Evolutionary conservation across 1,284 basidiomycete genomes (phyloP), one percentile per base, ranked within the genome.

Genomic region (Acaromyces ingoldii): DNA sequence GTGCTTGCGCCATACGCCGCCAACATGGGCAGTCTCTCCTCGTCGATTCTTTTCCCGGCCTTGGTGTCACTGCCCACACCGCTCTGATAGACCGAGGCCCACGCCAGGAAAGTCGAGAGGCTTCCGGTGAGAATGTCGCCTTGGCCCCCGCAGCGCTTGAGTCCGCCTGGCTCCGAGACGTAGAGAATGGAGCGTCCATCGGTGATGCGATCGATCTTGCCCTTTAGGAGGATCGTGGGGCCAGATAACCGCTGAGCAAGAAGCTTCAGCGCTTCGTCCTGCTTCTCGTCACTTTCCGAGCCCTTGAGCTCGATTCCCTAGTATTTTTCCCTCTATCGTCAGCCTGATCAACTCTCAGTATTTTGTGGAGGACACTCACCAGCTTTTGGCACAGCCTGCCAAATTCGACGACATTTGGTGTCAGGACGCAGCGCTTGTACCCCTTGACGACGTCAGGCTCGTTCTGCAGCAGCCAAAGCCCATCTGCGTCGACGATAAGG

Each of bases 391-490:
- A 85, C 25, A 98, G 77, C 10, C 92, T 81, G 65, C 85, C 84
- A 77, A 98, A 97, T 75, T 98, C 93, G 58, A 89, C 87, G 10
- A 95, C 83, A 65, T 98, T 98, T 0, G 95, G 93, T 0, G 95
- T 98, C 37, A 97, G 77, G 2, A 93, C 84, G 0, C 85, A 87
- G 21, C 85, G 82, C 13, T 82, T 78, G 76, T 92, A 93, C 0
- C 90, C 90, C 61, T 82, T 81, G 50, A 98, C 83, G 40, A 89
- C 75, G 6, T 81, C 78, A 0, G 86, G 80, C 51, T 92, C 85
- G 65, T 87, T 82, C 26, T 88, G 86, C 40, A 89, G 78, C 76
- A 89, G 79, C 79, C 82, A 88, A 6, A 93, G 80, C 1, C 85
- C 90, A 72, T 97, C 93, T 0, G 93, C 93, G 68, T 98, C 93